Evolutionary conservation across 495 filamentous ascomycete species (phyloP), one percentile per base, ranked within the genome.

Genomic region (Penicillium chermesinum): DNA sequence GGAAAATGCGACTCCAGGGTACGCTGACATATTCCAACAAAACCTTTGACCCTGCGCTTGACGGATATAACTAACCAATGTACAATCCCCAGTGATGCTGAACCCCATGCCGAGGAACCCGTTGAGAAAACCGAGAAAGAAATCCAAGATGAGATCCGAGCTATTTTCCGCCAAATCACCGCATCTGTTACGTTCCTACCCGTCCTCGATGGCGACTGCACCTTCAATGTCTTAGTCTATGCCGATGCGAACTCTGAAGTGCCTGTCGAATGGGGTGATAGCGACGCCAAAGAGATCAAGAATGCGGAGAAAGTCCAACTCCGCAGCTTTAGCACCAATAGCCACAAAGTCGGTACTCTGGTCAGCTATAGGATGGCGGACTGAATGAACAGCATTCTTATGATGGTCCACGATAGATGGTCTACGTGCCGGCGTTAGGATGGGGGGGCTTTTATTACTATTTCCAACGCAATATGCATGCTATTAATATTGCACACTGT

Each of bases 221-320:
- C 94, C 10, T 98, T 98, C 77, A 98, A 98, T 63, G 91, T 98
- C 16, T 77, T 98, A 18, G 93, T 98, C 3, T 98, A 98, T 62
- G 94, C 93, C 32, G 93, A 97, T 61, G 93, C 89, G 7, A 89
- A 96, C 66, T 91, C 87, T 17, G 93, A 98, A 18, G 93, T 98
- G 13, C 93, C 93, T 5, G 85, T 98, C 48, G 94, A 98, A 67
- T 98, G 93, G 93, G 93, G 93, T 27, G 93, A 98, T 71, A 94
- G 88, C 58, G 93, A 98, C 63, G 91, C 94, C 39, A 96, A 95
- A 72, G 93, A 98, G 75, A 95, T 98, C 57, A 85, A 84, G 62
- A 88, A 91, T 58, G 91, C 88, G 13, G 93, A 98, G 74, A 91
- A 95, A 63, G 93, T 98, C 7, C 89, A 94, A 66, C 69, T 98